phyloP scores from a whole-genome alignment of 495 filamentous ascomycete genomes.

The Lindgomyces ingoldianus region DNA sequence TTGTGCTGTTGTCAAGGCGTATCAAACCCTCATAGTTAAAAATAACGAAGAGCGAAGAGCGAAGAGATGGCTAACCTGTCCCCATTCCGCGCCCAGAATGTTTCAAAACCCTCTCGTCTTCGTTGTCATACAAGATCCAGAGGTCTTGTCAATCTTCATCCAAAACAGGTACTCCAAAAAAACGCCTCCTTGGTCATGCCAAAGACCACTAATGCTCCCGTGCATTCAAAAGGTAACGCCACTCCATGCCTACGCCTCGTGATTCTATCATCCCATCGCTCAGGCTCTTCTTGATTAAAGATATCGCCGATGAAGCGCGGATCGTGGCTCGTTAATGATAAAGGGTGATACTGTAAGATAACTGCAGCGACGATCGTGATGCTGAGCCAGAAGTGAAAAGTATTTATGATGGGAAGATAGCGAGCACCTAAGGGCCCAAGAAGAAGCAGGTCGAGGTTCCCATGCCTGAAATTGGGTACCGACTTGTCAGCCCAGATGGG shows the following conservation, averaged over 20 bases:
- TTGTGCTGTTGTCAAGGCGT: no score
- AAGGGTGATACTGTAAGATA: neutral
- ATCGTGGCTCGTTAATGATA: slow-evolving; percentile 10
- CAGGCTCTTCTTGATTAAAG: neutral
- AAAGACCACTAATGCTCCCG: slow-evolving; percentile 1
- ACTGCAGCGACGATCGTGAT: neutral
- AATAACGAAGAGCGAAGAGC: no score
- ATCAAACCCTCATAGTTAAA: no score
- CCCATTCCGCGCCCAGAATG: no score
- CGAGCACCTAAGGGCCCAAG: neutral
- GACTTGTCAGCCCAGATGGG: neutral
- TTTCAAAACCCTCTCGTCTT: no score
- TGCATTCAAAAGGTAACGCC: slow-evolving; percentile 5
- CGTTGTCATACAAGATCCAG: neutral
- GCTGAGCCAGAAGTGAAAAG: neutral
- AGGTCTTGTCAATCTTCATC: neutral
- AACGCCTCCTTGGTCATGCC: slow-evolving; percentile 12
- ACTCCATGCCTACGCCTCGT: slow-evolving; percentile 13
- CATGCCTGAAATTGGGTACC: neutral
- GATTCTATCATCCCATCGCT: slow-evolving; percentile 17
- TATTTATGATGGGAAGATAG: neutral
- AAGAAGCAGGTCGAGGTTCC: neutral
- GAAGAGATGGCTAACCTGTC: no score
- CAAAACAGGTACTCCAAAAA: neutral
- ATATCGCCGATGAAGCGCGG: neutral